A percentile compares a stretch with the other conserved stretches of the same genome.
These are phyloP conservation scores for Podospora pseudocomata DNA, from an alignment of 495 filamentous ascomycete genomes.

Conservation along the genomic window DNA sequence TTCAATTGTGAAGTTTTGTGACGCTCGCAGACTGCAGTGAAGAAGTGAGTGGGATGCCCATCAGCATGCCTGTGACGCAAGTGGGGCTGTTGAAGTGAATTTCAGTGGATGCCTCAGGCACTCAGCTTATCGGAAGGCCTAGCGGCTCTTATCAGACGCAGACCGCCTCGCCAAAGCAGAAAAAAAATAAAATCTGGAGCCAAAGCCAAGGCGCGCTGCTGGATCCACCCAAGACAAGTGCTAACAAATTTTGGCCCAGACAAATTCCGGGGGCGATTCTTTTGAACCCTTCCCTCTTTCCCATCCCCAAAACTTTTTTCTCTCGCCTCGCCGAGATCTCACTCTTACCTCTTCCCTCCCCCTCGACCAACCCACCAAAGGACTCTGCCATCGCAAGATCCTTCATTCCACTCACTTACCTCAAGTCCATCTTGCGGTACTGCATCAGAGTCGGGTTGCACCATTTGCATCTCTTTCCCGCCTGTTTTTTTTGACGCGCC, in stretches of 20 bases:
- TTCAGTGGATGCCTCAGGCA: neutral
- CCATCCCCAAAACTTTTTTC: slow-evolving; percentile 16
- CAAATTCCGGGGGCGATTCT: slow-evolving; percentile 15
- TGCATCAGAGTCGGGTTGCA: slow-evolving; percentile 5
- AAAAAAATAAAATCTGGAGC: slow-evolving; percentile 17
- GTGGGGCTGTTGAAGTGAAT: neutral
- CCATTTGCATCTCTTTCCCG: neutral
- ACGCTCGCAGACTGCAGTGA: neutral
- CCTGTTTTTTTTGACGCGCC: neutral
- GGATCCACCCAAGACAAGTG: slow-evolving; percentile 5
- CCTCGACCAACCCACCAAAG: neutral
- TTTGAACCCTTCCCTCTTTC: slow-evolving; percentile 9
- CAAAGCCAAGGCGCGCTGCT: neutral
- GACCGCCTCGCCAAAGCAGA: neutral
- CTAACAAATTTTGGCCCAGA: slow-evolving; percentile 4
- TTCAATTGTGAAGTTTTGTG: neutral
- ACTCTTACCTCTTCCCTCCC: neutral
- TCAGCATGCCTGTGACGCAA: neutral
- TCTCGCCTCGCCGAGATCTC: slow-evolving; percentile 16
- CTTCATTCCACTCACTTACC: slow-evolving; percentile 5
- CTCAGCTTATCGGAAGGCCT: neutral
- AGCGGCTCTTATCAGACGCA: neutral
- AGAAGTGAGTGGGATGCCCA: neutral
- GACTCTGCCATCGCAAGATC: slow-evolving; percentile 15
- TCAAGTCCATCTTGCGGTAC: slow-evolving; percentile 7